Conservation (phyloP, 2,329 filamentous ascomycete genomes). For the Stemphylium beticola region DNA sequence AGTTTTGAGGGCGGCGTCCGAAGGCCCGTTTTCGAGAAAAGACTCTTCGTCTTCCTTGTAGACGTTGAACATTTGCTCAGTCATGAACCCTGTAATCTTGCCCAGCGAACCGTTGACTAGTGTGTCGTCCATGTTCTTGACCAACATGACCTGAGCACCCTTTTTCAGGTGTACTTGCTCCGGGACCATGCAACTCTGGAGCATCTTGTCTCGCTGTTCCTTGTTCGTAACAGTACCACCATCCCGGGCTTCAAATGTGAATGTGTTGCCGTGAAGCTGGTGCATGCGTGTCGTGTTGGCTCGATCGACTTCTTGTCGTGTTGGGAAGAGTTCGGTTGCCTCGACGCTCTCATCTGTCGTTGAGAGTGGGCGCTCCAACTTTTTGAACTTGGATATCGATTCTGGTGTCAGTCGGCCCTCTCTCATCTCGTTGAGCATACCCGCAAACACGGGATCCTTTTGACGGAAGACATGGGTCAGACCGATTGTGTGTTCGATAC, state of each 20-base stretch:
- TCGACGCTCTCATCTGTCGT: conserved; percentile 76
- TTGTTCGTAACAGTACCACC: conserved; percentile 71
- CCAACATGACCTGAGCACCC: conserved; percentile 97
- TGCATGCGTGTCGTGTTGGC: conserved; percentile 80
- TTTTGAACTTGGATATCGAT: conserved; percentile 78
- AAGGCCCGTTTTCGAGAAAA: conserved; percentile 58
- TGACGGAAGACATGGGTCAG: conserved; percentile 96
- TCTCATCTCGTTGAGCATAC: conserved; percentile 98
- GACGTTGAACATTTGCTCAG: conserved; percentile 65
- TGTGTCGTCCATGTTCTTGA: conserved; percentile 95
- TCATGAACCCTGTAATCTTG: conserved; percentile 83
- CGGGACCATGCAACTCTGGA: conserved; percentile 93
- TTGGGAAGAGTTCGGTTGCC: conserved; percentile 93
- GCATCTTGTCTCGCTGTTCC: conserved; percentile 73
- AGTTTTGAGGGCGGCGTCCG: conserved; percentile 46
- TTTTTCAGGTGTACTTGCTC: conserved; percentile 81
- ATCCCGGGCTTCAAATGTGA: conserved; percentile 77
- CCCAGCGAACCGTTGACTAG: conserved; percentile 95
- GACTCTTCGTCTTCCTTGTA: conserved; percentile 65
- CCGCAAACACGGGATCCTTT: conserved; percentile 85
- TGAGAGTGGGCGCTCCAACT: conserved; percentile 67
- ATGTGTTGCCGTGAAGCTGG: conserved; percentile 70
- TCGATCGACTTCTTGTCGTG: conserved; percentile 83
- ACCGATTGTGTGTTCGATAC: conserved; percentile 93
- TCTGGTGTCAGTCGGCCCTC: conserved; percentile 78